Conservation (phyloP, 805 yeast species). For the Wickerhamiella dianesei region DNA sequence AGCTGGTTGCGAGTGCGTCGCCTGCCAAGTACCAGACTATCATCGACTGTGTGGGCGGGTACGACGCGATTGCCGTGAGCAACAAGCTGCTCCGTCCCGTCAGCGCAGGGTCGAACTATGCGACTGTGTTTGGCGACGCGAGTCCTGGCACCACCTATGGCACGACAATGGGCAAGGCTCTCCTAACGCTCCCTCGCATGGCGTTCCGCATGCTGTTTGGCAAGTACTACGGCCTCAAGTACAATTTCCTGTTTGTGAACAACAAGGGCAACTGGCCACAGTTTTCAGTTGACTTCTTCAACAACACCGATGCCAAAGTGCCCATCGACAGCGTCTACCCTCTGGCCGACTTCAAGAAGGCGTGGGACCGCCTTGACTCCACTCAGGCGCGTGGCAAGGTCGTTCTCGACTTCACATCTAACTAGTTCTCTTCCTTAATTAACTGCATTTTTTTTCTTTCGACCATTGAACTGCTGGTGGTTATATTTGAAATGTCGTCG, state of each 20-base stretch:
- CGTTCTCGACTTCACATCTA: slow-evolving; percentile 26
- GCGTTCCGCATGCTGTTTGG: slow-evolving; percentile 22
- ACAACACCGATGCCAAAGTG: slow-evolving; percentile 32
- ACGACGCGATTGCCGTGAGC: slow-evolving; percentile 34
- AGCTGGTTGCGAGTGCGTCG: not conserved
- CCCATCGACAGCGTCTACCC: slow-evolving; percentile 41
- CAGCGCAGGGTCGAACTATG: slow-evolving; percentile 35
- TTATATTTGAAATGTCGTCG: no score
- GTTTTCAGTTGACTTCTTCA: slow-evolving; percentile 34
- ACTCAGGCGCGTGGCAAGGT: slow-evolving; percentile 55
- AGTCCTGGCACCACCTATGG: slow-evolving; percentile 9
- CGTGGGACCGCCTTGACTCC: slow-evolving; percentile 34
- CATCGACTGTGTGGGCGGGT: slow-evolving; percentile 52
- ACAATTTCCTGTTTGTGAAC: slow-evolving; percentile 10
- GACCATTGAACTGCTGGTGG: no score
- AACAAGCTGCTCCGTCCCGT: slow-evolving; percentile 34
- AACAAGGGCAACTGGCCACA: slow-evolving; percentile 28
- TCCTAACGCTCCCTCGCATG: slow-evolving; percentile 14
- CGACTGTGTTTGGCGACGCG: slow-evolving; percentile 45
- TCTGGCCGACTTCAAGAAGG: slow-evolving; percentile 38
- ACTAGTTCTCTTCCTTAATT: no score
- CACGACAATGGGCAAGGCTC: slow-evolving; percentile 1
- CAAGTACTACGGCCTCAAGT: slow-evolving; percentile 21
- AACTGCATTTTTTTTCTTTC: no score
- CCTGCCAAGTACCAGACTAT: slow-evolving; percentile 38